phyloP scores from a whole-genome alignment of 345 rosid genomes.

The Cardamine resedifolia region DNA sequence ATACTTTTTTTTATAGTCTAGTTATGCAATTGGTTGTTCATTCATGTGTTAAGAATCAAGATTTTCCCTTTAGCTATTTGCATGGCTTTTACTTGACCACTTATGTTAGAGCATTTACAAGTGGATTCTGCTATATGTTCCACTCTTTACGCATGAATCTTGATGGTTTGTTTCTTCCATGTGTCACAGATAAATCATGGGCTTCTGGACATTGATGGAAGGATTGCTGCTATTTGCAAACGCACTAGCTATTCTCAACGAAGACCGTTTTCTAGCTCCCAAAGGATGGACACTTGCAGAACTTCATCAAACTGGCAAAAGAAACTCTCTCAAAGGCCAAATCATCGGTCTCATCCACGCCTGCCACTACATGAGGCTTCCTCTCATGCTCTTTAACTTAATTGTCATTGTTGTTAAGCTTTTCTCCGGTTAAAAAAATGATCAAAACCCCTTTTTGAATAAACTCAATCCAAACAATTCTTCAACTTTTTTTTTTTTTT shows the following conservation, averaged over 20 bases:
- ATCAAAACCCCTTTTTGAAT: not conserved
- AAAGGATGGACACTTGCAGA: constrained; percentile 58
- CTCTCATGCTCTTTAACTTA: constrained; percentile 42
- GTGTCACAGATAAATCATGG: constrained; percentile 37
- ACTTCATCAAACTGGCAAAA: constrained; percentile 38
- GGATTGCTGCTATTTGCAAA: constrained; percentile 51
- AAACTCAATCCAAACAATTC: not conserved
- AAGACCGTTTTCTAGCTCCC: constrained; percentile 57
- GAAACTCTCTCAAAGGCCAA: constrained; percentile 45
- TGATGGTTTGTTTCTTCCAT: not conserved
- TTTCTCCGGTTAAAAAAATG: constrained; percentile 34
- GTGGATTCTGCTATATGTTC: too few species aligned
- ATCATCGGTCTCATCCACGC: constrained; percentile 43
- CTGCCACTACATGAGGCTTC: constrained; percentile 41
- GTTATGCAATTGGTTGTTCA: not conserved
- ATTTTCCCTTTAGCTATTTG: not conserved
- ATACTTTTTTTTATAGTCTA: not conserved
- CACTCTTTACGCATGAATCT: not conserved
- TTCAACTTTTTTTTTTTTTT: not conserved
- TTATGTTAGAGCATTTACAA: too few species aligned
- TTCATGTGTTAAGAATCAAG: not conserved
- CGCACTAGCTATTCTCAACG: constrained; percentile 57
- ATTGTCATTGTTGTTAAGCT: constrained; percentile 34
- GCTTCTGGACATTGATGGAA: constrained; percentile 54
- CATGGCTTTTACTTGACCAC: not conserved